A percentile compares a stretch with the other conserved stretches of the same genome.
These are phyloP conservation scores for Ceratobasidium sp. DNA, from an alignment of 1,284 basidiomycete genomes.

Conservation along the genomic window DNA sequence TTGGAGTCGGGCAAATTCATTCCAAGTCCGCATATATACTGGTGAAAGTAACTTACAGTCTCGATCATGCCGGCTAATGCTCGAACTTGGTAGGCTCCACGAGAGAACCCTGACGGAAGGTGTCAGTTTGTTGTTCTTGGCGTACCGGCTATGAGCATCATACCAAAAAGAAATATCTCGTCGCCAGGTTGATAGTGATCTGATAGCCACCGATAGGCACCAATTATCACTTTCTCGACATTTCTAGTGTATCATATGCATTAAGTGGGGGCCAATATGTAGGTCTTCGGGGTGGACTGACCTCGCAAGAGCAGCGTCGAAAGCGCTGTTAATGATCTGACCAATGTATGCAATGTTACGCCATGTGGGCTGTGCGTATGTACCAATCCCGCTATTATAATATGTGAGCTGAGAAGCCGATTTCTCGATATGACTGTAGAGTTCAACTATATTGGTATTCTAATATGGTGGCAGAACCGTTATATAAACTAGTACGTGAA, in stretches of 20 bases:
- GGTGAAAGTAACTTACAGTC: slow-evolving; percentile 52
- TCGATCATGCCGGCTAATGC: slow-evolving; percentile 62
- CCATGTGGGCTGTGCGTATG: slow-evolving; percentile 37
- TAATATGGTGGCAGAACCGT: not conserved
- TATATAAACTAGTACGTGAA: too few species aligned
- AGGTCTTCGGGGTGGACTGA: not conserved
- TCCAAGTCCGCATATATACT: too few species aligned
- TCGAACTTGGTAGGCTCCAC: slow-evolving; percentile 64
- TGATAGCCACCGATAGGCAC: slow-evolving; percentile 47
- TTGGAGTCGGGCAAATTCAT: slow-evolving; percentile 45
- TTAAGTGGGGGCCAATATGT: too few species aligned
- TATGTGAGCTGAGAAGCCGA: slow-evolving; percentile 40
- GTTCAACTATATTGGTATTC: slow-evolving; percentile 26
- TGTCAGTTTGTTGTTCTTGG: too few species aligned
- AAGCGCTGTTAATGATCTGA: not conserved
- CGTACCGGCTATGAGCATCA: not conserved
- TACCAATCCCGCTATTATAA: slow-evolving; percentile 48
- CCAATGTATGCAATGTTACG: slow-evolving; percentile 14
- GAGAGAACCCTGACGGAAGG: slow-evolving; percentile 60
- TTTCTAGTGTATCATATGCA: slow-evolving; percentile 13
- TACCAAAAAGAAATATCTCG: slow-evolving; percentile 48
- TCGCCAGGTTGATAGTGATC: slow-evolving; percentile 42
- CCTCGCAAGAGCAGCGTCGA: slow-evolving; percentile 46
- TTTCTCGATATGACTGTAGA: slow-evolving; percentile 21
- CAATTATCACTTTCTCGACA: slow-evolving; percentile 42